A percentile compares a stretch with the other conserved stretches of the same genome.
Evolutionary conservation across 305 asterid species (phyloP).

Genomic region (Coffea humblotiana): DNA sequence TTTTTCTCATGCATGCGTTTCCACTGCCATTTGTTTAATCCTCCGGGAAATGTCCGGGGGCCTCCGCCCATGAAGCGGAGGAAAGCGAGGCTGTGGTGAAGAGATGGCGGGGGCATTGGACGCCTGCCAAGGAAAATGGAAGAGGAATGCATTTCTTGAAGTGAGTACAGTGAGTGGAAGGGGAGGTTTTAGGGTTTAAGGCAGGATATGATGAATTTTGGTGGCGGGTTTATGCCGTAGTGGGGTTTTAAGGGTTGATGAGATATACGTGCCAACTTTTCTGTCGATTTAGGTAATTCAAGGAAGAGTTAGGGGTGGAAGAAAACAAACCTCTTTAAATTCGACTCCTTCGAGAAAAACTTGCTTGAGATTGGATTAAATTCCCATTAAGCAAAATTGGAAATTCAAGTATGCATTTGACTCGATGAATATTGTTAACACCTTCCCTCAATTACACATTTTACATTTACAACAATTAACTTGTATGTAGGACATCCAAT

Average conservation of each 20-base stretch:
- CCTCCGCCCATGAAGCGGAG: conserved; percentile 92
- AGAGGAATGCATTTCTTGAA: conserved; percentile 44
- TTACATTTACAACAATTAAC: no score
- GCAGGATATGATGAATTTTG: not conserved
- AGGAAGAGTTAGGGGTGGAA: no score
- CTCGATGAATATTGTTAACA: no score
- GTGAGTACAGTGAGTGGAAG: conserved; percentile 8
- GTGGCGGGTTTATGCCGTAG: no score
- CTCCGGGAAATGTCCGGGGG: conserved; percentile 92
- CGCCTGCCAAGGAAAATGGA: conserved; percentile 33
- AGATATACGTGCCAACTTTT: not conserved
- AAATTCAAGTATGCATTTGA: no score
- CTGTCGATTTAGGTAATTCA: not conserved
- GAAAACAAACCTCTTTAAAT: no score
- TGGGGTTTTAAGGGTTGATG: not conserved
- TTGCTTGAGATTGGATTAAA: no score
- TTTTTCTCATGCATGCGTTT: conserved; percentile 95
- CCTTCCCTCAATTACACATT: no score
- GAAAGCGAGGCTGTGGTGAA: conserved; percentile 34
- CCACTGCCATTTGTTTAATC: conserved; percentile 98
- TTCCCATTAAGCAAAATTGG: no score
- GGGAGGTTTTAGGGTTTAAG: conserved; percentile 50
- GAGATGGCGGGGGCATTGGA: conserved; percentile 15
- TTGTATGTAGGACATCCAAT: no score
- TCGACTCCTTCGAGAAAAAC: no score